phyloP scores from a whole-genome alignment of 192 early-diverging fungal species.

The Coemansia sp. region DNA sequence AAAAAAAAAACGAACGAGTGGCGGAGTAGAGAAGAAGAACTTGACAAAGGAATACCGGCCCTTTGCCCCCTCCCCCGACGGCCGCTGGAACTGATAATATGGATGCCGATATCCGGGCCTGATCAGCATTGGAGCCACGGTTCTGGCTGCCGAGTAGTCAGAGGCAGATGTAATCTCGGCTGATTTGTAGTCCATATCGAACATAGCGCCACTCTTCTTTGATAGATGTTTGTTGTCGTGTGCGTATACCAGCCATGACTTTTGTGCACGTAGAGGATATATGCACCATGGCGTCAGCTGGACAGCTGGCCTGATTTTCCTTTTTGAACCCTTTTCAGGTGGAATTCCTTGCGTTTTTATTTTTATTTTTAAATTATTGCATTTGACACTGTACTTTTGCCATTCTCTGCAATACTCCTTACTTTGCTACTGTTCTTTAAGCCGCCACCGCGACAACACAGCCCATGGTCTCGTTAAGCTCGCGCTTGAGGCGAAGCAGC shows the following conservation, averaged over 20 bases:
- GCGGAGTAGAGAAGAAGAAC: slow-evolving; percentile 2
- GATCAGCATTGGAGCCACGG: not conserved
- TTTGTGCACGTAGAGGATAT: not conserved
- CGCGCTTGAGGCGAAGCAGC: slow-evolving; percentile 3
- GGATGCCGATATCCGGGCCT: not conserved
- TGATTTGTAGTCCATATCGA: not conserved
- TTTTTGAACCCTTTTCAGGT: not conserved
- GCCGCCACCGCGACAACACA: not conserved
- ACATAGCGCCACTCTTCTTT: not conserved
- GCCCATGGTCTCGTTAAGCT: slow-evolving; percentile 7
- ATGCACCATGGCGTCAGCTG: slow-evolving; percentile 1
- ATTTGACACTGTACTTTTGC: not conserved
- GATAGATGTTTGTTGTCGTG: not conserved
- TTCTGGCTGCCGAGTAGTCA: not conserved
- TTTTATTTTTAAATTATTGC: not conserved
- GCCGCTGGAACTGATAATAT: slow-evolving; percentile 1
- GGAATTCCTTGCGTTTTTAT: not conserved
- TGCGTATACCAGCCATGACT: not conserved
- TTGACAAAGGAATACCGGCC: not conserved
- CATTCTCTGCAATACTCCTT: not conserved
- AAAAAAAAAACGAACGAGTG: not conserved
- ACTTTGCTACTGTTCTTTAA: not conserved
- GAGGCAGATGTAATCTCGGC: not conserved
- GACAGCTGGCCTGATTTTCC: not conserved
- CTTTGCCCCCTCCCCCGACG: not conserved